Evolutionary conservation across 805 yeast species (phyloP), one percentile per base, ranked within the genome.

Genomic region (Phaffomyces thermotolerans): DNA sequence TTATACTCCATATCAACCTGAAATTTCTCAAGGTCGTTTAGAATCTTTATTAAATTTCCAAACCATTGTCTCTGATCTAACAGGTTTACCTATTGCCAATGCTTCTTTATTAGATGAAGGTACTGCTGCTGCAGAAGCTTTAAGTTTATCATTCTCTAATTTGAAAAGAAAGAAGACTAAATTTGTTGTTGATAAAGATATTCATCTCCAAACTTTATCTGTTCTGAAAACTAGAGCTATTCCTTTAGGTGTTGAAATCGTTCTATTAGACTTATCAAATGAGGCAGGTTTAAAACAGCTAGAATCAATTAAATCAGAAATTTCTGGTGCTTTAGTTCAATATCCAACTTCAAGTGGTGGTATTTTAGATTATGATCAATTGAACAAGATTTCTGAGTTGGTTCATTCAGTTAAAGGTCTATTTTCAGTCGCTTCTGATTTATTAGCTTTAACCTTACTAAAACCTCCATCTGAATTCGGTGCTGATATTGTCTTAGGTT

Each of bases 1-100:
- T 1, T 93, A 93, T 63, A 93, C 99, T 22, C 99, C 99, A 31
- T 93, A 93, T 64, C 99, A 93, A 68, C 96, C 99, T 1, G 99
- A 93, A 64, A 90, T 93, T 46, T 84, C 96, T 1, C 99, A 93
- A 66, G 99, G 99, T 43, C 79, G 99, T 56, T 73, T 93, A 55
- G 96, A 91, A 67, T 79, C 93, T 20, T 69, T 93, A 49, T 69
- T 93, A 49, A 93, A 93, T 65, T 93, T 76, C 68, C 99, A 93
- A 68, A 93, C 99, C n/a, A 72, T 91, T 58, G 73, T 93, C 14
- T 66, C 89, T 25, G 95, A 93, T 47, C 73, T 93, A 52, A 93
- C 99, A 0, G 99, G 98, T 1, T 72, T 93, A 66, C 84, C 88
- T n/a, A 79, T 93, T 56, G 90, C 98, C 40, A 93, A 93, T 62